Evolutionary conservation across 352 stramenopile species (phyloP).

Genomic region (Blastocystis sp.): DNA sequence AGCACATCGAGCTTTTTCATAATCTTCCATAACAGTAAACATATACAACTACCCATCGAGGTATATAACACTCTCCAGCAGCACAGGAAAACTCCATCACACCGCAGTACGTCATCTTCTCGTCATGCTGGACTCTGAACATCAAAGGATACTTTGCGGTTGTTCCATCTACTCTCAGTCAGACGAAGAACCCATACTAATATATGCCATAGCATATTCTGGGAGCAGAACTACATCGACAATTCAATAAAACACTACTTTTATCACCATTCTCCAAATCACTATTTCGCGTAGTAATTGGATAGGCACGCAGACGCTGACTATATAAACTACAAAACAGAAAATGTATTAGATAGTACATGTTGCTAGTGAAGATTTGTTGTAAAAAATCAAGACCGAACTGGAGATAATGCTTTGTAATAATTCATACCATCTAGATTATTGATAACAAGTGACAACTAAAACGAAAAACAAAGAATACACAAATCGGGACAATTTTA

Average conservation of each 20-base stretch:
- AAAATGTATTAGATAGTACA: not conserved
- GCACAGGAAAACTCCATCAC: slow-evolving; percentile 21
- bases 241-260: not conserved
- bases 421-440: not conserved
- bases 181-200: not conserved
- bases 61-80: not conserved
- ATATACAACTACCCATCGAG: not conserved
- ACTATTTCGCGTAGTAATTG: not conserved
- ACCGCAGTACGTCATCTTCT: not conserved
- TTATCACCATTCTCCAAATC: slow-evolving; percentile 47
- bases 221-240: not conserved
- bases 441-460: not conserved
- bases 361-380: not conserved
- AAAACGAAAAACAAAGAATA: not conserved
- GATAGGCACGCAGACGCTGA: not conserved
- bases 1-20: slow-evolving; percentile 8
- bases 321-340: not conserved
- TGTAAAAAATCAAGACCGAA: slow-evolving; percentile 39
- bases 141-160: not conserved
- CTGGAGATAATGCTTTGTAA: not conserved
- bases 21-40: not conserved
- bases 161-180: slow-evolving; percentile 29
- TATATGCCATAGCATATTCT: not conserved
- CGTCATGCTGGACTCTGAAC: not conserved
- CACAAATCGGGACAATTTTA: not conserved